Evolutionary conservation across 345 rosid species (phyloP), one percentile per base, ranked within the genome.

Genomic region (Brassica nigra): DNA sequence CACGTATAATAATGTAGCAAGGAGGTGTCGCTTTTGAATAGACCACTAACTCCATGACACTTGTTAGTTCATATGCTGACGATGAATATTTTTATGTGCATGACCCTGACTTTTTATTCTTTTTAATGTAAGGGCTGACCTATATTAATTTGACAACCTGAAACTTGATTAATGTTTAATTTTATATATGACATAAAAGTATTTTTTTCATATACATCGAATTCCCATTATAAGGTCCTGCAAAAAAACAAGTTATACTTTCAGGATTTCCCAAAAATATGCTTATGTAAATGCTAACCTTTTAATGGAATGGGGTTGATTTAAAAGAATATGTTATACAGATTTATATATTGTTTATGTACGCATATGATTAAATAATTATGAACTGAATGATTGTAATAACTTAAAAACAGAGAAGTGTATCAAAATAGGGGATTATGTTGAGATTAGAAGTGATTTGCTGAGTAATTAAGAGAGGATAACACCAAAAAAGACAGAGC

Each of bases 361-460:
- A 42, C 18, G 57, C 57, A 52, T 6, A 62, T 34, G 12, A 44
- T 62, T 29, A n/a, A 15, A 23, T 2, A 27, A 3, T 28, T 29
- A 10, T 14, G 57, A 70, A 30, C 66, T 37, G 20, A 39, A 64
- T 44, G 39, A 68, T 61, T 74, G 76, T 70, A 74, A 37, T 76
- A 67, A 76, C 69, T 71, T 54, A 37, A 52, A 81, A 69, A 62
- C 66, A 62, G 57, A 76, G 66, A 74, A 74, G 75, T 68, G 49
- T 49, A 79, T 70, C 67, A 75, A 76, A 82, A 74, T 3, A 78
- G 49, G 82, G 82, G 83, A 87, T 84, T 83, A 69, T 83, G 84
- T 77, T 80, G 52, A 80, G 89, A 82, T 82, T 78, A 76, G 80
- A 77, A 84, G 84, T 81, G 88, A 83, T 89, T 83, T 89, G 84